Conservation (phyloP, 495 filamentous ascomycete species). For the Xylaria palmicola region DNA sequence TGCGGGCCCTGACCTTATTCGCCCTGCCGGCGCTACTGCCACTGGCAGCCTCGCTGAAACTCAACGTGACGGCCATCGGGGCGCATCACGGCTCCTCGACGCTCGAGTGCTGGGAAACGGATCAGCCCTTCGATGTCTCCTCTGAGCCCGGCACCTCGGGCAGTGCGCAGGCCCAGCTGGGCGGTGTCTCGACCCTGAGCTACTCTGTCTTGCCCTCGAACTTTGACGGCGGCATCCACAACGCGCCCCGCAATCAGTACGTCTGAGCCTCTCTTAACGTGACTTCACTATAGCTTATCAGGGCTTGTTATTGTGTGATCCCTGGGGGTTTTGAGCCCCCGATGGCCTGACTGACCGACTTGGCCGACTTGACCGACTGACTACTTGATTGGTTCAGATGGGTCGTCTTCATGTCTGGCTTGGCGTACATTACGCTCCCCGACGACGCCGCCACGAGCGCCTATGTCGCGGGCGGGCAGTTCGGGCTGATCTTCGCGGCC, state of each 20-base stretch:
- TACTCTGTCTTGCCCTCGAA: constrained; percentile 43
- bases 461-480: constrained; percentile 42
- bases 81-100: constrained; percentile 38
- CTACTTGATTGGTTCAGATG: constrained; percentile 35
- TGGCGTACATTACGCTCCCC: constrained; percentile 52
- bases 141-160: constrained; percentile 45
- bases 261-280: constrained; percentile 17
- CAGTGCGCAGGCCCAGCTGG: constrained; percentile 33
- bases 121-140: constrained; percentile 41
- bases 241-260: constrained; percentile 52
- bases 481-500: constrained; percentile 49
- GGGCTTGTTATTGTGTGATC: too few species aligned
- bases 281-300: too few species aligned
- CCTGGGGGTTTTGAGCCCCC: too few species aligned
- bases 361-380: not conserved
- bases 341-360: not conserved
- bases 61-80: constrained; percentile 32
- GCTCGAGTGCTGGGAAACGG: constrained; percentile 56
- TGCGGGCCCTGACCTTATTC: not conserved
- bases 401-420: constrained; percentile 51
- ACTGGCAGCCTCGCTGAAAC: constrained; percentile 5
- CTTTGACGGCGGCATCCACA: constrained; percentile 53
- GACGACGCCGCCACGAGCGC: constrained; percentile 37
- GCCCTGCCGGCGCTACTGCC: not conserved
- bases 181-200: constrained; percentile 34